These are phyloP conservation scores for Leptomonas pyrrhocoris DNA, from an alignment of 208 protist genomes.

Conservation along the genomic window DNA sequence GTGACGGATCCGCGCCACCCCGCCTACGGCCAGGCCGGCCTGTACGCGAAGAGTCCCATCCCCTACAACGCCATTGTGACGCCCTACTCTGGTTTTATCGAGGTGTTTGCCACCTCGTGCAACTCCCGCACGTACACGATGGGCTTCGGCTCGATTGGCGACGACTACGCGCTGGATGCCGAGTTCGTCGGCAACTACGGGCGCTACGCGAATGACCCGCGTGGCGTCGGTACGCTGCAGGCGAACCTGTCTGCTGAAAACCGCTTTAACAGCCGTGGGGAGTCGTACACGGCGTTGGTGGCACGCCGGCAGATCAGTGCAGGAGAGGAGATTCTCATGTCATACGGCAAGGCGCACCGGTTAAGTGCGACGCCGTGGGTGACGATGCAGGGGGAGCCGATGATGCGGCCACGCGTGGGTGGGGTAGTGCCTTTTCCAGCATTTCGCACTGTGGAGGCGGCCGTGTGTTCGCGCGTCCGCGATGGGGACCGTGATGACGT, in stretches of 20 bases:
- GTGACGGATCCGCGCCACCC: constrained; percentile 79
- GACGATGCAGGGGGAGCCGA: constrained; percentile 56
- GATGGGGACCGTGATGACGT: neutral
- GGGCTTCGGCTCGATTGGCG: constrained; percentile 79
- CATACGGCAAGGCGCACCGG: constrained; percentile 86
- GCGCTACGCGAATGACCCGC: constrained; percentile 90
- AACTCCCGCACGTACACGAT: constrained; percentile 91
- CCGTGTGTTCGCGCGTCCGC: neutral
- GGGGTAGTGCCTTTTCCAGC: constrained; percentile 75
- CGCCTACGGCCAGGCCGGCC: constrained; percentile 85
- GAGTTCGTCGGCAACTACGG: constrained; percentile 90
- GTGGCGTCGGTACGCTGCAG: constrained; percentile 60
- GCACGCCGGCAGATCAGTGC: constrained; percentile 66
- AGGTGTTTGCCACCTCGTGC: constrained; percentile 78
- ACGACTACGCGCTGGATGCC: constrained; percentile 88
- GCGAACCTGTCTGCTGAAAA: constrained; percentile 85
- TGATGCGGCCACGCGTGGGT: constrained; percentile 61
- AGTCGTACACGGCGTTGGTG: constrained; percentile 88
- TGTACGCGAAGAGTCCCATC: constrained; percentile 77
- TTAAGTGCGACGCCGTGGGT: constrained; percentile 72
- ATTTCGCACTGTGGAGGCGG: constrained; percentile 9
- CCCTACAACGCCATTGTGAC: constrained; percentile 77
- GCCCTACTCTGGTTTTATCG: constrained; percentile 82
- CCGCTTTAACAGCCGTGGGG: constrained; percentile 74
- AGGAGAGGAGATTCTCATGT: constrained; percentile 91